Evolutionary conservation across 108 stramenopile genomes (phyloP).

Genomic region (Parietichytrium sp.): DNA sequence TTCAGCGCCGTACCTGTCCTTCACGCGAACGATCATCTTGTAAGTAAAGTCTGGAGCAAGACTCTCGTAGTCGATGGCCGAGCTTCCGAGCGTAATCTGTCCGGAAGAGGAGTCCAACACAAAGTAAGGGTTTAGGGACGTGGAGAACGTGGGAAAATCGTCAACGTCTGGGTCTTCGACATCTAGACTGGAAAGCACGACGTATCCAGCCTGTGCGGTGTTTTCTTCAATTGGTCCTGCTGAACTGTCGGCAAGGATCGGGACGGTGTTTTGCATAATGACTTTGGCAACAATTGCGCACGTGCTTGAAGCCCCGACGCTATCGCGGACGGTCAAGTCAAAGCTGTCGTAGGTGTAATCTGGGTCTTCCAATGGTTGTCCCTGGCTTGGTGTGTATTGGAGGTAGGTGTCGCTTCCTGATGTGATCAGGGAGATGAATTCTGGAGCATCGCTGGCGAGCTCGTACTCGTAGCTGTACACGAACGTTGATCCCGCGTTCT

Average conservation of each 20-base stretch:
- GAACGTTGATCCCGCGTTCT: background rate
- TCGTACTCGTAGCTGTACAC: background rate
- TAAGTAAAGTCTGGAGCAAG: background rate
- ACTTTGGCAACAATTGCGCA: background rate
- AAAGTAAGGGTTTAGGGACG: background rate
- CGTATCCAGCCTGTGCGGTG: background rate
- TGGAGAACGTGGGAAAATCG: background rate
- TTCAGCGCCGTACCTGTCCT: slow-evolving; percentile 4
- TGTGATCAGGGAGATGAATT: background rate
- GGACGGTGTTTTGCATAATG: background rate
- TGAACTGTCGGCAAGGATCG: background rate
- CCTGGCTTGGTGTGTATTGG: background rate
- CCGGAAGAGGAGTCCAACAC: background rate
- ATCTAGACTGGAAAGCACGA: background rate
- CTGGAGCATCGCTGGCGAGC: background rate
- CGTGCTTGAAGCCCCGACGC: background rate
- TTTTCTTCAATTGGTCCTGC: background rate
- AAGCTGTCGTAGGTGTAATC: too few relatives aligned
- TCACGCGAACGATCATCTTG: slow-evolving; percentile 30
- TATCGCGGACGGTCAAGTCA: background rate
- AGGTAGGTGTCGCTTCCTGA: background rate
- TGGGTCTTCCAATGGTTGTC: background rate
- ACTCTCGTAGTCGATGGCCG: slow-evolving; percentile 10
- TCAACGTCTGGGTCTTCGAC: background rate
- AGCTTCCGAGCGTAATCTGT: background rate